Evolutionary conservation across 129 eudicot species (phyloP).

Genomic region (Flaveria trinervia): DNA sequence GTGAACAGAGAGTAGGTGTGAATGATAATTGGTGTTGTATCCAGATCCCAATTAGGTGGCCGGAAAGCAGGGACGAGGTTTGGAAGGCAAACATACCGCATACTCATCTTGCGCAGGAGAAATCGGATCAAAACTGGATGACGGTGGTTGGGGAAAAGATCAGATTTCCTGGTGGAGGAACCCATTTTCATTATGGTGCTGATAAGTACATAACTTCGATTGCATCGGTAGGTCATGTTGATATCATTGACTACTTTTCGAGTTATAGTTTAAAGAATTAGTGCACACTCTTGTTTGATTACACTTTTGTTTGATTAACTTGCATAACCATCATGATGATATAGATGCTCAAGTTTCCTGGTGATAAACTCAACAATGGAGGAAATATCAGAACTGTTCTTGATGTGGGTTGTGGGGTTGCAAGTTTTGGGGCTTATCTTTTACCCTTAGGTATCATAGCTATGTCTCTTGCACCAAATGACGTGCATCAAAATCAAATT

Average conservation of each 20-base stretch:
- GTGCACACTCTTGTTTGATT: no score
- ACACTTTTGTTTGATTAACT: conserved; percentile 1
- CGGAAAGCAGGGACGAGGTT: conserved; percentile 83
- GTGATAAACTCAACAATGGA: conserved; percentile 67
- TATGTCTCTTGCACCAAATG: conserved; percentile 89
- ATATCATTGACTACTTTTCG: neutral
- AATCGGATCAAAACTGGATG: conserved; percentile 96
- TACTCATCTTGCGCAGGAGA: conserved; percentile 83
- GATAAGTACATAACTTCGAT: conserved; percentile 72
- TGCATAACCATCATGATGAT: conserved; percentile 1
- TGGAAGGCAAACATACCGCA: conserved; percentile 96
- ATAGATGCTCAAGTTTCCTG: conserved; percentile 86
- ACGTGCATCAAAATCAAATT: conserved; percentile 86
- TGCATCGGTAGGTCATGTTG: conserved; percentile 57
- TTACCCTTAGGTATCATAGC: conserved; percentile 70
- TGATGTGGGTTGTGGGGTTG: conserved; percentile 87
- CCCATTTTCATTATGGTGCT: conserved; percentile 90
- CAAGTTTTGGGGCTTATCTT: conserved; percentile 90
- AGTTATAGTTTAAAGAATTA: neutral
- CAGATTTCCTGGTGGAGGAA: conserved; percentile 91
- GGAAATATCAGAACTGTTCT: conserved; percentile 80
- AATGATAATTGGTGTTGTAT: neutral
- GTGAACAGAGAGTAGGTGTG: neutral
- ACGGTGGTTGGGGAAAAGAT: conserved; percentile 70
- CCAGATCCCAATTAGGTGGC: conserved; percentile 91